Conservation (phyloP, 768 basidiomycete species). For the Rhodocollybia butyracea region DNA sequence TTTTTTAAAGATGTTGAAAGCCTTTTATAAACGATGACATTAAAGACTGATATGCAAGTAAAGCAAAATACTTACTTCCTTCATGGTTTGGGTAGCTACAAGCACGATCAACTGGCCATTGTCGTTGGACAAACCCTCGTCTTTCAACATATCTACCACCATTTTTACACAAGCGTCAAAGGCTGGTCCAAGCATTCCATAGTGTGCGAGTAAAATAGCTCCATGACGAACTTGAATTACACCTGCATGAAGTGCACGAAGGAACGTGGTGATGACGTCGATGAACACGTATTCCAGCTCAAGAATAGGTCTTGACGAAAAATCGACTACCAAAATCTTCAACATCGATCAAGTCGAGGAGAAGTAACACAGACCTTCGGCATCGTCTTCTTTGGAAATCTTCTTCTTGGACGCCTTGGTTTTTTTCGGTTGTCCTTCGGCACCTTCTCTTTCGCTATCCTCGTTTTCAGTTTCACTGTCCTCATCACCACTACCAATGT, state of each 20-base stretch:
- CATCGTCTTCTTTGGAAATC: slow-evolving; percentile 15
- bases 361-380: slow-evolving; percentile 30
- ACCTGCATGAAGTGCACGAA: slow-evolving; percentile 80
- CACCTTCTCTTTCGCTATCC: slow-evolving; percentile 27
- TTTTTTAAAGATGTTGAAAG: slow-evolving; percentile 79
- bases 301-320: slow-evolving; percentile 48
- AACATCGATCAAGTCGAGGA: neutral
- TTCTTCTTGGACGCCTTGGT: slow-evolving; percentile 20
- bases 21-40: slow-evolving; percentile 39
- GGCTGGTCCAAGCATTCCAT: slow-evolving; percentile 75
- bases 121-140: slow-evolving; percentile 76
- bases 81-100: slow-evolving; percentile 68
- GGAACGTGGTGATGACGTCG: slow-evolving; percentile 74
- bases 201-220: slow-evolving; percentile 75
- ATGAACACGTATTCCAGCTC: slow-evolving; percentile 82
- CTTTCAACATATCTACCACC: slow-evolving; percentile 79
- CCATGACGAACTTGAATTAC: slow-evolving; percentile 78
- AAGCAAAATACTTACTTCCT: slow-evolving; percentile 52
- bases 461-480: slow-evolving; percentile 33
- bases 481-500: slow-evolving; percentile 31
- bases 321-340: slow-evolving; percentile 23
- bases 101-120: slow-evolving; percentile 65
- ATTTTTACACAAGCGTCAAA: slow-evolving; percentile 84
- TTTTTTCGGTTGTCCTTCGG: slow-evolving; percentile 24
- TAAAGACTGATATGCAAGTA: neutral